These are phyloP conservation scores for Melanomma pulvis-pyrius DNA, from an alignment of 495 filamentous ascomycete species.

Conservation along the genomic window DNA sequence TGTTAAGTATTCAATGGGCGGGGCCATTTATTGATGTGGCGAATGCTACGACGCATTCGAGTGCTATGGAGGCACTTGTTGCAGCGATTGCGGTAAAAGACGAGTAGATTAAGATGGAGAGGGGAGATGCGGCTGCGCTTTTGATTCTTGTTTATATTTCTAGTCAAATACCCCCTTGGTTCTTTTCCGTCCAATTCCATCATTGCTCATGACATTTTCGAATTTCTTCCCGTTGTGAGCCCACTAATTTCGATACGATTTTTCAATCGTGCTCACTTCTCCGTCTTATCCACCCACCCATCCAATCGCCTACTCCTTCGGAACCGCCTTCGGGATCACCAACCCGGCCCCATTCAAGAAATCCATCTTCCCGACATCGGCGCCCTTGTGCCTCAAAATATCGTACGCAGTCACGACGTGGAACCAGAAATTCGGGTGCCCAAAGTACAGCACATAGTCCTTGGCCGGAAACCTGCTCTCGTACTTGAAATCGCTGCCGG, in stretches of 20 bases:
- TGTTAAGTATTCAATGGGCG: slow-evolving; percentile 61
- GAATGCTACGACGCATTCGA: slow-evolving; percentile 65
- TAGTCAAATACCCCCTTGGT: background rate
- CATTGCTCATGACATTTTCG: background rate
- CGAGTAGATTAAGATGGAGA: background rate
- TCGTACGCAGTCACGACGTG: slow-evolving; percentile 59
- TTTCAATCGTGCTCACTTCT: background rate
- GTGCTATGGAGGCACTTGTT: slow-evolving; percentile 70
- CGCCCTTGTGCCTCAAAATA: slow-evolving; percentile 60
- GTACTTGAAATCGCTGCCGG: background rate
- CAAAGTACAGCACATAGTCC: slow-evolving; percentile 47
- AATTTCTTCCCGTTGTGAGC: too few relatives aligned
- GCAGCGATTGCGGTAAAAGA: slow-evolving; percentile 52
- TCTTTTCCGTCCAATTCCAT: background rate
- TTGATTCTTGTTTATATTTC: background rate
- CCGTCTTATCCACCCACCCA: too few relatives aligned
- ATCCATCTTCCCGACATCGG: slow-evolving; percentile 59
- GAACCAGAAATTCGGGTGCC: slow-evolving; percentile 61
- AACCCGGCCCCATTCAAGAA: slow-evolving; percentile 45
- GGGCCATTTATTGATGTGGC: slow-evolving; percentile 54
- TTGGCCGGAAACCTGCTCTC: slow-evolving; percentile 31
- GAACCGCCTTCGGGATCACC: slow-evolving; percentile 4
- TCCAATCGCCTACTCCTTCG: background rate
- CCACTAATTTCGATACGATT: too few relatives aligned
- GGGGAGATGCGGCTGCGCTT: background rate